Base-by-base conservation (phyloP, 1,139 yeast genomes). In the Hyphopichia khmerensis region DNA sequence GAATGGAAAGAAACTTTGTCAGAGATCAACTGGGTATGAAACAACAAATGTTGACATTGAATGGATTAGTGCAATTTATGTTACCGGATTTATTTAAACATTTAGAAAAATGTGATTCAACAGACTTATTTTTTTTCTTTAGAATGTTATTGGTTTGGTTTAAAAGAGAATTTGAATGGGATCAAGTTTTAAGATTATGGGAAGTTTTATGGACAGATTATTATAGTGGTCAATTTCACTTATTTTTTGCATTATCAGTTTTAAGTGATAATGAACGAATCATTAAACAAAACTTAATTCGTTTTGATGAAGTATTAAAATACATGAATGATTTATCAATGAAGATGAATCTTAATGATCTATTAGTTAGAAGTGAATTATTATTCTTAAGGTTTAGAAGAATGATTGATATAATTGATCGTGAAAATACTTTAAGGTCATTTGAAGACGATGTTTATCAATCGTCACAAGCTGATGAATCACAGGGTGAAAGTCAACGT, bases 61-160 rank as follows among this genome's bases (percentile, higher is more conserved):
- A 87, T 51, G 93, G 89, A 51, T 67, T 93, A 36, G 86, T 88
- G 14, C 96, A 87, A 53, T 81, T 93, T 48, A 87, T 91, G 95
- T 67, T 90, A 35, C 99, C 99, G 1, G 77, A 82, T 42, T 68
- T 93, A 41, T 90, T 86, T 60, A 73, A 80, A 33, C 99, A 95
- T 61, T 70, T 93, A 48, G 93, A 81, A 42, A 82, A 81, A 56
- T 90, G 96, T 57, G 97, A 91, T 53, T 84, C 96, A 1, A 86
- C 84, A 26, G 93, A 93, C 57, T 75, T 95, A 46, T 93, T 93
- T 61, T 93, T 93, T 73, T 90, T 91, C 55, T 93, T 95, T 71
- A 72, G 99, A 46, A 91, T 93, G 98, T 68, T 93, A 15, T 69
- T 93, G 35, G 97, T 93, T 3, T 90, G 97, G 96, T 95, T 80